A percentile compares a stretch with the other conserved stretches of the same genome.
Conservation (phyloP, 2,329 filamentous ascomycete genomes). For the Incumbomyces delicatus region DNA sequence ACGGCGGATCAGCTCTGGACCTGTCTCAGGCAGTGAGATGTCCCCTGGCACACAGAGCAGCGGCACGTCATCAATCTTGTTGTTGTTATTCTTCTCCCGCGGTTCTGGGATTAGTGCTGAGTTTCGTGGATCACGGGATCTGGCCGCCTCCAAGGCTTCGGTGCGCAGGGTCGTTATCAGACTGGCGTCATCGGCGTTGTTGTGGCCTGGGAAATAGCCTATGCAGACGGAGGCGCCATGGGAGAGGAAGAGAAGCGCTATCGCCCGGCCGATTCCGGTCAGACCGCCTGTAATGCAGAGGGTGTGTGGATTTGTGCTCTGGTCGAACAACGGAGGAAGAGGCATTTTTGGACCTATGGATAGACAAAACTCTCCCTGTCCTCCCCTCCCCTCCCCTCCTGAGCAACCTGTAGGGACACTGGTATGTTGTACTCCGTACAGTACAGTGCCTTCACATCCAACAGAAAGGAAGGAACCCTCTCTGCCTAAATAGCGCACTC, state of each 20-base stretch:
- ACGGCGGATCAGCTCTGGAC: conserved; percentile 54
- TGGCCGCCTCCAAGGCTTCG: conserved; percentile 21
- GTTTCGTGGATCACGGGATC: conserved; percentile 9
- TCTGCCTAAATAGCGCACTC: too few species aligned
- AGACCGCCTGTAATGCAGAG: conserved; percentile 80
- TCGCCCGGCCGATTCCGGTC: conserved; percentile 79
- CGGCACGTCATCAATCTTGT: conserved; percentile 19
- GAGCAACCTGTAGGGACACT: too few species aligned
- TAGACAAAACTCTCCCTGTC: neutral
- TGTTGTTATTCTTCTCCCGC: too few species aligned
- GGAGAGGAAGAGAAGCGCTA: conserved; percentile 61
- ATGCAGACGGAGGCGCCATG: conserved; percentile 25
- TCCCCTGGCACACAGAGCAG: conserved; percentile 62
- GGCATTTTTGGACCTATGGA: too few species aligned
- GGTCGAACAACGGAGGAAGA: conserved; percentile 17
- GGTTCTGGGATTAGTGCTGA: too few species aligned
- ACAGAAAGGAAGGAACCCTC: too few species aligned
- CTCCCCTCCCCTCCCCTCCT: too few species aligned
- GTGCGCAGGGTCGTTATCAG: conserved; percentile 16
- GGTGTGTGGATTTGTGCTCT: conserved; percentile 49
- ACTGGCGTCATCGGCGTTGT: conserved; percentile 19
- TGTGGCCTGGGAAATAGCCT: conserved; percentile 23
- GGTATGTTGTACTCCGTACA: too few species aligned
- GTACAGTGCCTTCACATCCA: too few species aligned
- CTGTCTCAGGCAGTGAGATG: conserved; percentile 64